Evolutionary conservation across 805 yeast species (phyloP).

Genomic region (Wickerhamiella alocasiicola): DNA sequence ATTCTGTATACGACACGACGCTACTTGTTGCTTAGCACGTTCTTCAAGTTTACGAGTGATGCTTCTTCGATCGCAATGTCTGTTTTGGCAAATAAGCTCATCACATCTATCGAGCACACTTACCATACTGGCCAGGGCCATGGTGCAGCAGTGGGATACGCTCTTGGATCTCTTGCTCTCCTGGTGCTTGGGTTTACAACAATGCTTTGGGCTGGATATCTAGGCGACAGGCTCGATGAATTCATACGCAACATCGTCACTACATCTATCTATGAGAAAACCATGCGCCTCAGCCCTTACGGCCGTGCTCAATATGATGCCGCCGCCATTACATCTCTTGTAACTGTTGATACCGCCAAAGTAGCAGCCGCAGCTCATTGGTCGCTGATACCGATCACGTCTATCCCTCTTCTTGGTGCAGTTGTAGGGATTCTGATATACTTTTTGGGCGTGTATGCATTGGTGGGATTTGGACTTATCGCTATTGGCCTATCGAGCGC

Average conservation of each 20-base stretch:
- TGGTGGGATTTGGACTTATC: slow-evolving; percentile 54
- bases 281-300: slow-evolving; percentile 45
- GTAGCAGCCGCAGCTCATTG: slow-evolving; percentile 40
- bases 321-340: slow-evolving; percentile 60
- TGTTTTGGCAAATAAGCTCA: slow-evolving; percentile 17
- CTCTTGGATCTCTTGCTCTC: slow-evolving; percentile 44
- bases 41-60: slow-evolving; percentile 9
- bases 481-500: slow-evolving; percentile 30
- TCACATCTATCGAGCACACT: slow-evolving; percentile 11
- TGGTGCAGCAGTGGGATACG: slow-evolving; percentile 56
- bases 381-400: slow-evolving; percentile 17
- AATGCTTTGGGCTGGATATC: not conserved
- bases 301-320: slow-evolving; percentile 50
- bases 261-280: slow-evolving; percentile 55
- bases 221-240: slow-evolving; percentile 25
- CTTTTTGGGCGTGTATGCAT: slow-evolving; percentile 59
- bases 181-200: not conserved
- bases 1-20: slow-evolving; percentile 18
- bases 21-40: slow-evolving; percentile 4
- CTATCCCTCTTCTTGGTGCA: slow-evolving; percentile 23
- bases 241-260: slow-evolving; percentile 59
- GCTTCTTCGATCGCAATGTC: slow-evolving; percentile 20
- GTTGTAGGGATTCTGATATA: slow-evolving; percentile 52
- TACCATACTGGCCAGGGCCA: slow-evolving; percentile 8
- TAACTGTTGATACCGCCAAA: slow-evolving; percentile 76